Evolutionary conservation across 441 rosid species (phyloP), one percentile per base, ranked within the genome.

Genomic region (Aleurites moluccanus): DNA sequence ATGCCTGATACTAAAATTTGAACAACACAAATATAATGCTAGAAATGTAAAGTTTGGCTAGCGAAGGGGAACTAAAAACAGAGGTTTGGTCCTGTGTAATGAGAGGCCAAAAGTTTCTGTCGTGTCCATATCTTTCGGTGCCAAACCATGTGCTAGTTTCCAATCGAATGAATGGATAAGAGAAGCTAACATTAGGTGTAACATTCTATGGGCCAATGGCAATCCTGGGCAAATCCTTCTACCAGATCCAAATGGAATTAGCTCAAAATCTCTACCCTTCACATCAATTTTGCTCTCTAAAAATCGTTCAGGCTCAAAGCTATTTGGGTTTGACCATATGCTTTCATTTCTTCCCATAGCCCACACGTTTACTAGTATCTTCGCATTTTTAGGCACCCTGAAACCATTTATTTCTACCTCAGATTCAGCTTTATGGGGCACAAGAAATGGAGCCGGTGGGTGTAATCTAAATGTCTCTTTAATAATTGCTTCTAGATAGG

Each of bases 261-360:
- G 38, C 70, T 75, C 62, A 38, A 69, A 75, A 33, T 69, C 63
- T 30, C 63, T 69, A 7, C 69, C 73, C n/a, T 62, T 61, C 7
- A 75, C 68, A 6, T 75, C 74, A 14, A 42, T 64, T 52, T 57
- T 64, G 38, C 73, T 28, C 16, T 33, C 45, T n/a, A 61, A 20
- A 63, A 61, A 72, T 27, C 69, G 52, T 35, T 64, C 70, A 5
- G 66, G 67, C 52, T 67, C 72, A 0, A 59, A 68, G 2, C 13
- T 65, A 2, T 45, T 11, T 44, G 70, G 70, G 38, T 45, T 67
- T 50, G 23, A 68, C 88, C 88, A 88, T 27, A 85, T 79, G 7
- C 80, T 65, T 1, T 81, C 80, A 79, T 88, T 87, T 23, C 86
- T 85, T 21, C 87, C 87, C 11, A 85, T 83, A 13, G 84, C 88